Evolutionary conservation across 208 protist species (phyloP).

Genomic region (Giardia muris): DNA sequence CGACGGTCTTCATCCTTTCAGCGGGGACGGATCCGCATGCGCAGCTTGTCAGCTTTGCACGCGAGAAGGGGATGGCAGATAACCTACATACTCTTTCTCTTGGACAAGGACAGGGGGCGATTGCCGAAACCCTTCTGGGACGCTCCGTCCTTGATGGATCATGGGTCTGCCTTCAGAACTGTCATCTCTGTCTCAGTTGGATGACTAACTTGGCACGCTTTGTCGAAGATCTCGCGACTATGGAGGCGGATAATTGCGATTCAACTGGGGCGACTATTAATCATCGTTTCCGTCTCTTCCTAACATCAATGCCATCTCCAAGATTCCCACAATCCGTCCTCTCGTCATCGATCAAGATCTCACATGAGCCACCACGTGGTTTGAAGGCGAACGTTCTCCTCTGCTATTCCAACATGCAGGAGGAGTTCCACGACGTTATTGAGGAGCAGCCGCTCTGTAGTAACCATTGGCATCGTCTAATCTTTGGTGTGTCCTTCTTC

Average conservation of each 20-base stretch:
- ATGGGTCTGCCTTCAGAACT: conserved; percentile 92
- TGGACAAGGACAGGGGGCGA: conserved; percentile 85
- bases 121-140: conserved; percentile 70
- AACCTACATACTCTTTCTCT: conserved; percentile 81
- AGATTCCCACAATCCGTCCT: conserved; percentile 88
- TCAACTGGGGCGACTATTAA: neutral
- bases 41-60: conserved; percentile 79
- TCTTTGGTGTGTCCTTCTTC: conserved; percentile 89
- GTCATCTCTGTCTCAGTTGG: conserved; percentile 84
- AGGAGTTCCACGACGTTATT: neutral
- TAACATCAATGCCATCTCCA: conserved; percentile 83
- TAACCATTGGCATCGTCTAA: conserved; percentile 66
- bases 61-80: conserved; percentile 73
- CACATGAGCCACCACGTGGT: conserved; percentile 89
- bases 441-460: conserved; percentile 58
- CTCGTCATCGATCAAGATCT: conserved; percentile 92
- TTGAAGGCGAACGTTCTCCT: conserved; percentile 66
- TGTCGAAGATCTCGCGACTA: conserved; percentile 67
- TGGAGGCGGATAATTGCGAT: conserved; percentile 31
- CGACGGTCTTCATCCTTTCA: conserved; percentile 90
- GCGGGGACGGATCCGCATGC: conserved; percentile 82
- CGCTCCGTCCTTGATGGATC: conserved; percentile 71
- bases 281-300: conserved; percentile 79
- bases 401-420: neutral
- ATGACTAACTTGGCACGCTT: conserved; percentile 83